Evolutionary conservation across 2,329 filamentous ascomycete species (phyloP), one percentile per base, ranked within the genome.

Genomic region (Trichoderma sp.): DNA sequence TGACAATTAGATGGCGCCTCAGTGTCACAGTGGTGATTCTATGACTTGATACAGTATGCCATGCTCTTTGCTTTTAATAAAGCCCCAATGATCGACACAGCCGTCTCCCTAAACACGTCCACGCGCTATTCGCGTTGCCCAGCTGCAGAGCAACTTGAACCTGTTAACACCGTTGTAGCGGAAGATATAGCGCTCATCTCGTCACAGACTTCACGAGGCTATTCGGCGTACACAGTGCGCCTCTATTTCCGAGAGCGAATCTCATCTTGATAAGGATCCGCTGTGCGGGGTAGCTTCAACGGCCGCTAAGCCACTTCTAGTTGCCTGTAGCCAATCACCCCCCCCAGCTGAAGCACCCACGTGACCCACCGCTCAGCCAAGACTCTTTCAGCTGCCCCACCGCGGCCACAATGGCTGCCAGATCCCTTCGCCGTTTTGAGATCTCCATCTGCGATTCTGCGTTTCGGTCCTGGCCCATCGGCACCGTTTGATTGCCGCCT

Each of bases 281-380:
- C 28, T 32, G 3, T 16, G 32, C 54, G 32, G 54, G 67, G 51
- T 24, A 21, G 34, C 16, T 32, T 37, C 43, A 69, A 69, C 68
- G 60, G 68, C 61, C 39, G 13, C 68, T 69, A 69, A 55, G 14
- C 46, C 46, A 13, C 34, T 52, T 8, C 32, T 26, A 26, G 30
- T 13, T 18, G 14, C 2, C 1, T 5, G 5, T 16, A 13, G 24
- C 68, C 52, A 66, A 56, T 46, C 34, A 59, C n/a, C n/a, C n/a
- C n/a, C n/a, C n/a, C n/a, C n/a, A n/a, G n/a, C n/a, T n/a, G n/a
- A n/a, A n/a, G n/a, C n/a, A 60, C 59, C 54, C 67, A 66, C 68
- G 68, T 69, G 68, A 66, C 34, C 18, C 10, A 16, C 18, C 52
- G 18, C 24, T 59, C 21, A n/a, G 14, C 13, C 34, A 14, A 37